Percentiles rank a stretch among this genome's conserved stretches.
phyloP scores from a whole-genome alignment of 768 basidiomycete genomes.

The Lactarius trivialis region DNA sequence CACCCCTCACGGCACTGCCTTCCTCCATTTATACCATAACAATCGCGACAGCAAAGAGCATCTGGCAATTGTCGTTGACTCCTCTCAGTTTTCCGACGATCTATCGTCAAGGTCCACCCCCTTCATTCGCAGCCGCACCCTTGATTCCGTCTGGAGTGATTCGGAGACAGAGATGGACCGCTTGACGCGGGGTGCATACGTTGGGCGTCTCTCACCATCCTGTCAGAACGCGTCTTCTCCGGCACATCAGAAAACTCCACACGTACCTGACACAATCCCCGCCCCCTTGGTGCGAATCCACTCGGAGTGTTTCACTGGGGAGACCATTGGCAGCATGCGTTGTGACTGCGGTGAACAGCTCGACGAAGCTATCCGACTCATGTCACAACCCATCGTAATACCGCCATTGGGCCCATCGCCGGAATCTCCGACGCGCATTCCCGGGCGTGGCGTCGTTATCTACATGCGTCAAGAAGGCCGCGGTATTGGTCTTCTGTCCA shows the following conservation, averaged over 20 bases:
- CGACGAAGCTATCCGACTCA: slow-evolving; percentile 91
- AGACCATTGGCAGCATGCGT: slow-evolving; percentile 95
- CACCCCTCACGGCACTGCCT: slow-evolving; percentile 88
- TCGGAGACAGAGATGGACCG: slow-evolving; percentile 91
- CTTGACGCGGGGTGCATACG: slow-evolving; percentile 88
- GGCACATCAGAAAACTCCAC: slow-evolving; percentile 13
- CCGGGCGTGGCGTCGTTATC: slow-evolving; percentile 86
- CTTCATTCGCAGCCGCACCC: slow-evolving; percentile 66
- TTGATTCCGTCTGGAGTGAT: slow-evolving; percentile 80
- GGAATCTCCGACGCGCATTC: slow-evolving; percentile 40
- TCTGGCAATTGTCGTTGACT: slow-evolving; percentile 89
- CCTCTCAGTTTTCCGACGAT: slow-evolving; percentile 66
- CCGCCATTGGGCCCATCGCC: slow-evolving; percentile 33
- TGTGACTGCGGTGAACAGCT: slow-evolving; percentile 99
- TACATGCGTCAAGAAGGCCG: slow-evolving; percentile 97
- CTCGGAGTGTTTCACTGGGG: slow-evolving; percentile 98
- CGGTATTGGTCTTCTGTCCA: slow-evolving; percentile 92
- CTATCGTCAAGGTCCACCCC: slow-evolving; percentile 32
- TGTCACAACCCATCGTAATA: slow-evolving; percentile 61
- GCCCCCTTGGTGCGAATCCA: slow-evolving; percentile 90
- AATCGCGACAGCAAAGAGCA: slow-evolving; percentile 91
- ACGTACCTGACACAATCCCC: slow-evolving; percentile 37
- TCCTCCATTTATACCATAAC: slow-evolving; percentile 94
- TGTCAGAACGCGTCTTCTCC: slow-evolving; percentile 35
- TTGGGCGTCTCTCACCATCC: slow-evolving; percentile 67